Percentiles rank a stretch among this genome's conserved stretches.
phyloP scores from a whole-genome alignment of 2,329 filamentous ascomycete genomes.

The Colletotrichum nymphaeae region DNA sequence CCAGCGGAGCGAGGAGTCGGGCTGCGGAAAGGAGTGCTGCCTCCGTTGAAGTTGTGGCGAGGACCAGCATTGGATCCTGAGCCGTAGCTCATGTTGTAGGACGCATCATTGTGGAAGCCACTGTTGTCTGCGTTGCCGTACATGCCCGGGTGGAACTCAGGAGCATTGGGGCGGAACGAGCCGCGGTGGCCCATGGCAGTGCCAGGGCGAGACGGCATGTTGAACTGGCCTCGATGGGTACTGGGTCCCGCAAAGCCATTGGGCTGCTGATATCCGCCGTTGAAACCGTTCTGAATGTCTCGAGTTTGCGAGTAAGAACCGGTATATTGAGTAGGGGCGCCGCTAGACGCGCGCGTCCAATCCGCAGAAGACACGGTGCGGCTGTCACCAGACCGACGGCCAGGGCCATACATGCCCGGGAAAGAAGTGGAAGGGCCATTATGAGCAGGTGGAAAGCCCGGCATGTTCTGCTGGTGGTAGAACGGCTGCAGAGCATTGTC shows the following conservation, averaged over 20 bases:
- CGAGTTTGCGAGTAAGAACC: constrained; percentile 21
- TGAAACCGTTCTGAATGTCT: constrained; percentile 2
- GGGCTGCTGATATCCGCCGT: constrained; percentile 7
- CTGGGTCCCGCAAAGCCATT: not conserved
- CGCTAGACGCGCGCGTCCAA: constrained; percentile 23
- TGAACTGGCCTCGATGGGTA: not conserved
- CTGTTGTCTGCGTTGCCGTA: not conserved
- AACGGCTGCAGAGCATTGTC: constrained; percentile 26
- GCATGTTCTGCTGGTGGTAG: constrained; percentile 15
- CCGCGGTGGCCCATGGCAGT: constrained; percentile 30
- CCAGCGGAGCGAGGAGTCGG: constrained; percentile 25
- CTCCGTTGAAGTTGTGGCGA: constrained; percentile 23
- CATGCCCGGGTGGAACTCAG: constrained; percentile 45
- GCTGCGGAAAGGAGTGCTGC: constrained; percentile 15
- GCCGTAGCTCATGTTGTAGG: constrained; percentile 18
- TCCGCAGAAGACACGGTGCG: constrained; percentile 26
- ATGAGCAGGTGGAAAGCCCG: not conserved
- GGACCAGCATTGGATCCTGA: constrained; percentile 7
- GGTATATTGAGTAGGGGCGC: not conserved
- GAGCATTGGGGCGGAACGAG: constrained; percentile 46
- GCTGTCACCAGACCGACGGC: constrained; percentile 16
- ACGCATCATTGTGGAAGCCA: constrained; percentile 14
- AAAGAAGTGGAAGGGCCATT: constrained; percentile 15
- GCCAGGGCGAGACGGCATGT: constrained; percentile 20
- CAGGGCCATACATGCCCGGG: constrained; percentile 16